Conservation (phyloP, 148 eudicot species). For the Chenopodium berlandieri region DNA sequence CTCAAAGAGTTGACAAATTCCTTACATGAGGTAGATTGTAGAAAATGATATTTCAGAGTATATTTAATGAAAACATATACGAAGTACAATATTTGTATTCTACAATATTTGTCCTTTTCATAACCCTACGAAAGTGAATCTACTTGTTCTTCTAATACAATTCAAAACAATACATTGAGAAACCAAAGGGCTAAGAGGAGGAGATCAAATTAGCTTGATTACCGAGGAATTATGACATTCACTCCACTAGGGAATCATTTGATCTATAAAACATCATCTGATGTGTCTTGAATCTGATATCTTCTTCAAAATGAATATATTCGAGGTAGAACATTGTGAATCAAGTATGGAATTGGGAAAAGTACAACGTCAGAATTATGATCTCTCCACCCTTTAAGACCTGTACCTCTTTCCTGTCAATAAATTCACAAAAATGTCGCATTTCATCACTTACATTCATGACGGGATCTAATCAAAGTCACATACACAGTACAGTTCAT, state of each 20-base stretch:
- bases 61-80: not conserved
- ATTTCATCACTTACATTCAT: not conserved
- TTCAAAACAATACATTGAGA: not conserved
- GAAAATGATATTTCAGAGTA: too few species aligned
- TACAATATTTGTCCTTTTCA: not conserved
- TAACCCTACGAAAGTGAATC: not conserved
- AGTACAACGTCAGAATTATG: not conserved
- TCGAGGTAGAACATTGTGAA: not conserved
- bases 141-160: not conserved
- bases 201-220: not conserved
- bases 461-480: not conserved
- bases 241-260: not conserved
- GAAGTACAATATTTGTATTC: too few species aligned
- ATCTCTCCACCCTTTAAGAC: constrained; percentile 5
- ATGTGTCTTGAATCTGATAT: not conserved
- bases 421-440: not conserved
- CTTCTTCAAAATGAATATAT: not conserved
- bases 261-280: not conserved
- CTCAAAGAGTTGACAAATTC: too few species aligned
- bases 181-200: not conserved
- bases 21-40: too few species aligned
- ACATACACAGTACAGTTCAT: not conserved
- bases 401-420: constrained; percentile 14
- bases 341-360: constrained; percentile 7
- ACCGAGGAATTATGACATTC: not conserved